phyloP scores from a whole-genome alignment of 2,329 filamentous ascomycete species.

The Fonsecaea erecta region DNA sequence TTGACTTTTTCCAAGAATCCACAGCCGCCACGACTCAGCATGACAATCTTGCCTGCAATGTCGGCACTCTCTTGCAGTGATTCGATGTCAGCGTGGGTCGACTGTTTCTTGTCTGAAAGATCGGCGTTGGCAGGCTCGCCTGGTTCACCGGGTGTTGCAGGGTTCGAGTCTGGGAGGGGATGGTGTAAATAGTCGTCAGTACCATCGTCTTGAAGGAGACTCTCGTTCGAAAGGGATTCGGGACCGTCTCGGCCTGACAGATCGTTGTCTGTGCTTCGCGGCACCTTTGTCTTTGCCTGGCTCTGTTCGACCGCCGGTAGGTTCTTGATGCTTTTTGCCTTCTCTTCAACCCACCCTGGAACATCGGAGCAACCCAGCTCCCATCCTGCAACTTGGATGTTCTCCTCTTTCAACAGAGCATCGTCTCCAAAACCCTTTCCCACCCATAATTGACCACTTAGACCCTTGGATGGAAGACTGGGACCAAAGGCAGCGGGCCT shows the following conservation, averaged over 20 bases:
- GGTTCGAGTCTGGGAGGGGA: constrained; percentile 52
- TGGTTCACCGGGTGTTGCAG: constrained; percentile 42
- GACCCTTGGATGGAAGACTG: constrained; percentile 70
- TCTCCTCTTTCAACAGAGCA: constrained; percentile 62
- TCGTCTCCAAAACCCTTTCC: constrained; percentile 90
- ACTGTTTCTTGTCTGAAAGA: constrained; percentile 37
- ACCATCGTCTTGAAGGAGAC: constrained; percentile 64
- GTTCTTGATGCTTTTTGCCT: constrained; percentile 49
- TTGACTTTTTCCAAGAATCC: constrained; percentile 97
- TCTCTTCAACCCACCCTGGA: constrained; percentile 77
- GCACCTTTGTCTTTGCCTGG: constrained; percentile 19
- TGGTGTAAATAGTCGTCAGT: constrained; percentile 84
- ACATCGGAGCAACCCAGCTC: constrained; percentile 96
- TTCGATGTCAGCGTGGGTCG: constrained; percentile 83
- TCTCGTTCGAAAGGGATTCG: constrained; percentile 20
- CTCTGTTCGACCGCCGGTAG: constrained; percentile 15
- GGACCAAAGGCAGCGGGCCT: constrained; percentile 93
- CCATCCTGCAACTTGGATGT: constrained; percentile 65
- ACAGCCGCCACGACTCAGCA: constrained; percentile 90
- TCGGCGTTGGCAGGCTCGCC: constrained; percentile 43
- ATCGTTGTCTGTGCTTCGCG: constrained; percentile 17
- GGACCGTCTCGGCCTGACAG: constrained; percentile 11
- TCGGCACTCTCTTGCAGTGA: constrained; percentile 89
- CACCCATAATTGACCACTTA: constrained; percentile 91
- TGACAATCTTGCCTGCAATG: constrained; percentile 88